Base-by-base conservation (phyloP, 345 rosid species). In the Ceriops tagal region DNA sequence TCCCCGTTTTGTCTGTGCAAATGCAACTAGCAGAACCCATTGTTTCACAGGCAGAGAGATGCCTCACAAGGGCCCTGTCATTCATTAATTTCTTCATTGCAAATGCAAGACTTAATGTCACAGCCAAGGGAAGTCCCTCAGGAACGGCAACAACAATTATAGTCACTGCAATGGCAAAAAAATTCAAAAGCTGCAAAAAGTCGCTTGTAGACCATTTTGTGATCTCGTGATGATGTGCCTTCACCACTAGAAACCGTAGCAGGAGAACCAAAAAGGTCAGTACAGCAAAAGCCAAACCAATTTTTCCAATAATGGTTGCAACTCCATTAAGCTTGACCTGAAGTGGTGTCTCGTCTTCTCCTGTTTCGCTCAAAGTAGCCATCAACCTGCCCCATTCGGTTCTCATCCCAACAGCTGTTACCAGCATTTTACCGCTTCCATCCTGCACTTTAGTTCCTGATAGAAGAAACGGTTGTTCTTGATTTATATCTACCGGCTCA, bases 291-390 rank as follows among this genome's bases (percentile, higher is more conserved):
- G 69, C 72, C 80, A 93, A 77, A 71, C 98, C 98, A 61, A 93
- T 91, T 80, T 93, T 91, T 58, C 98, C 98, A 30, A 93, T 91
- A 69, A 93, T 78, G 32, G 97, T 93, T 21, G 98, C 98, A 52
- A 93, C 98, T 19, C 98, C 98, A 66, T 93, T 90, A 67, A 93
- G 90, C 83, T 93, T 93, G 75, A 92, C 98, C 78, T 92, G 98
- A 73, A 92, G 78, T 26, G 98, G 98, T 19, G 78, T 75, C 47
- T 75, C 78, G 0, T 75, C 78, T 10, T 65, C 74, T 18, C 74
- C 78, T 1, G 59, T 87, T 61, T 89, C 97, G 62, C 80, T 82
- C 22, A 91, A 46, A 67, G 97, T 91, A 66, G 81, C 98, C 98
- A 93, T 89, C 79, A 93, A 78, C 86, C 85, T 89, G 39, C 98